Base-by-base conservation (phyloP, 441 rosid genomes). In the Eutrema salsugineum region DNA sequence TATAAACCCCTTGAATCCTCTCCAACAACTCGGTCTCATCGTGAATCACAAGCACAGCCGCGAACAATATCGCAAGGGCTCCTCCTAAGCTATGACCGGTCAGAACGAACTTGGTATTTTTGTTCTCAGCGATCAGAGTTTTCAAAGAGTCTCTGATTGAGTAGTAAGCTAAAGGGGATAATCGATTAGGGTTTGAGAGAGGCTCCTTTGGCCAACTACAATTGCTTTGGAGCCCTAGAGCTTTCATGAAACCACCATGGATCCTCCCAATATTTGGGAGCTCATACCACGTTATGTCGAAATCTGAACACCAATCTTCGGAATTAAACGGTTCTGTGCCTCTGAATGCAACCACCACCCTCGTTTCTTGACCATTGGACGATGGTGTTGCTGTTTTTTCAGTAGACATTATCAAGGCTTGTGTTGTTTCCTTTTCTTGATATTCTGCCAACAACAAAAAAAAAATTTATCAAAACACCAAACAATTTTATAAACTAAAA, bases 61-160 rank as follows among this genome's bases (percentile, higher is more conserved):
- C 60, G 66, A 91, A 88, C 9, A 88, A 77, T 17, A 86, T 78
- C 22, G 94, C 94, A 22, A 91, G 72, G 20, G 93, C 91, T 28
- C 90, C 93, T 17, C 94, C 94, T 66, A 86, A 54, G 48, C 94
- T 89, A 48, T 91, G 94, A 20, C 94, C 94, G 0, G 94, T 87
- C 44, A 91, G 8, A 9, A 91, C 57, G n/a, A 62, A 77, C 38
- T 75, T 80, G 20, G 83, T 72, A 10, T 64, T 33, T 14, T 75
- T 63, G 49, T 86, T 82, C 6, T 78, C 33, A 9, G 55, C 35
- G 33, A 81, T 27, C 7, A 86, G 44, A 1, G 71, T 44, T 77
- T 62, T 85, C 32, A 91, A 76, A 43, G 65, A 81, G 27, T 81
- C 70, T 67, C 91, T 71, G 27, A 91, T 79, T 10, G 72, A 66